Conservation (phyloP, 371 early-diverging fungal species). For the Saksenaea vasiformis region DNA sequence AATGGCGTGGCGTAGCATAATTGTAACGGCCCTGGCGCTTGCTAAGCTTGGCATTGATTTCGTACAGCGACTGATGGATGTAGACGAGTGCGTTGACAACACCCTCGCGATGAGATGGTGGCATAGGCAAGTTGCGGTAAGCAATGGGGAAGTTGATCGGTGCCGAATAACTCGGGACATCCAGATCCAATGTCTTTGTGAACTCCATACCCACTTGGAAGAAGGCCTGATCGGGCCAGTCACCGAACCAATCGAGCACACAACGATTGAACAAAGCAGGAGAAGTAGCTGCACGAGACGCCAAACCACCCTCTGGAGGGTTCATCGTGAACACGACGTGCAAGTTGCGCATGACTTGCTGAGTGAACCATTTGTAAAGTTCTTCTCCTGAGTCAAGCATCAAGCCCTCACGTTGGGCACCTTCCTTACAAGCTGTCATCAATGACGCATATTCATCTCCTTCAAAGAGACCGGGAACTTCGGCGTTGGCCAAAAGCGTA, state of each 20-base stretch:
- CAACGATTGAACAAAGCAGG: conserved; percentile 99
- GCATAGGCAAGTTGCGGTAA: conserved; percentile 75
- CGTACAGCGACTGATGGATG: conserved; percentile 90
- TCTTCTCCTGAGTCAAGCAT: conserved; percentile 95
- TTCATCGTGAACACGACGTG: conserved; percentile 99
- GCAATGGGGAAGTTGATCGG: conserved; percentile 80
- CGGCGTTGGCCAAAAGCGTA: conserved; percentile 97
- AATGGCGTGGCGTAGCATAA: conserved; percentile 96
- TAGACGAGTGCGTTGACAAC: conserved; percentile 90
- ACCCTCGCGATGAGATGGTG: conserved; percentile 82
- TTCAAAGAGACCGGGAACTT: conserved; percentile 98
- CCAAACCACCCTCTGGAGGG: conserved; percentile 94
- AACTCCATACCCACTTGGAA: conserved; percentile 97
- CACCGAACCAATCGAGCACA: conserved; percentile 99
- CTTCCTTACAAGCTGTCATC: conserved; percentile 95
- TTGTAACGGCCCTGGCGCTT: conserved; percentile 81
- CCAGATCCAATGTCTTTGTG: conserved; percentile 88
- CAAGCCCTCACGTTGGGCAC: conserved; percentile 89
- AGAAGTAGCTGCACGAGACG: conserved; percentile 93
- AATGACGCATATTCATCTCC: conserved; percentile 96
- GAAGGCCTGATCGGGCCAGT: conserved; percentile 98
- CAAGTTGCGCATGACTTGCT: conserved; percentile 94
- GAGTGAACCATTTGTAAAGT: conserved; percentile 96
- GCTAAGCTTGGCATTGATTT: conserved; percentile 82
- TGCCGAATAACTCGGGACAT: conserved; percentile 68